phyloP scores from a whole-genome alignment of 2,329 filamentous ascomycete species.

The Fusarium metavorans region DNA sequence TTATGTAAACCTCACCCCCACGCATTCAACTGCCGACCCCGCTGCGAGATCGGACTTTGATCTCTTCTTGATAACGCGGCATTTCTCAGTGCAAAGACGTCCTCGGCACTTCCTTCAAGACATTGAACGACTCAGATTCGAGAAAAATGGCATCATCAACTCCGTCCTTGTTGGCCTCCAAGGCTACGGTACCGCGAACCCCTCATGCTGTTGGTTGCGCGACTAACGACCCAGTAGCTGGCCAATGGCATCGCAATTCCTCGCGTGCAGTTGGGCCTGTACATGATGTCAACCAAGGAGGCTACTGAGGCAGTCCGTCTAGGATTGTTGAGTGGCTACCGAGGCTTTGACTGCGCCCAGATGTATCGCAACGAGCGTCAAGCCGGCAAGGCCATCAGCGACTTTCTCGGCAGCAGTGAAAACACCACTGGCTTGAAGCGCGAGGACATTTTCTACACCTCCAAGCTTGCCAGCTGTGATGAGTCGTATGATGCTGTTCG shows the following conservation, averaged over 20 bases:
- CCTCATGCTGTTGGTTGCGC: accelerated
- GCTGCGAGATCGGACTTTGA: constrained; percentile 5
- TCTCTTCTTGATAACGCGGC: not conserved
- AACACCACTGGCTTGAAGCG: constrained; percentile 67
- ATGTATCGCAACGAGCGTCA: constrained; percentile 77
- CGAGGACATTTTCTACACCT: constrained; percentile 82
- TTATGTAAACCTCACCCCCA: constrained; percentile 5
- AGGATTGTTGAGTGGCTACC: constrained; percentile 67
- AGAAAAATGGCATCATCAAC: constrained; percentile 34
- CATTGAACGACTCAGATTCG: not conserved
- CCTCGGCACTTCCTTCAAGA: not conserved
- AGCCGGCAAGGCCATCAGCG: constrained; percentile 73
- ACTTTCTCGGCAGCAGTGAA: constrained; percentile 63
- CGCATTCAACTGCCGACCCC: not conserved
- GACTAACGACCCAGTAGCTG: constrained; percentile 56
- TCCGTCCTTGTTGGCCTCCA: constrained; percentile 39
- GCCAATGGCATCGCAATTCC: constrained; percentile 76
- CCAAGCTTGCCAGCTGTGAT: constrained; percentile 77
- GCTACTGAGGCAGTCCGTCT: constrained; percentile 68
- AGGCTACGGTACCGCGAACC: constrained; percentile 29
- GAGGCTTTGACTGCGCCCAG: constrained; percentile 65
- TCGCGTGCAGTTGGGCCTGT: constrained; percentile 79
- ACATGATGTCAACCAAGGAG: constrained; percentile 74
- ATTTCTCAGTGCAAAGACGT: not conserved
- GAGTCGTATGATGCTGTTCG: constrained; percentile 76